These are phyloP conservation scores for Penicillium atrosanguineum DNA, from an alignment of 495 filamentous ascomycete genomes.

Conservation along the genomic window DNA sequence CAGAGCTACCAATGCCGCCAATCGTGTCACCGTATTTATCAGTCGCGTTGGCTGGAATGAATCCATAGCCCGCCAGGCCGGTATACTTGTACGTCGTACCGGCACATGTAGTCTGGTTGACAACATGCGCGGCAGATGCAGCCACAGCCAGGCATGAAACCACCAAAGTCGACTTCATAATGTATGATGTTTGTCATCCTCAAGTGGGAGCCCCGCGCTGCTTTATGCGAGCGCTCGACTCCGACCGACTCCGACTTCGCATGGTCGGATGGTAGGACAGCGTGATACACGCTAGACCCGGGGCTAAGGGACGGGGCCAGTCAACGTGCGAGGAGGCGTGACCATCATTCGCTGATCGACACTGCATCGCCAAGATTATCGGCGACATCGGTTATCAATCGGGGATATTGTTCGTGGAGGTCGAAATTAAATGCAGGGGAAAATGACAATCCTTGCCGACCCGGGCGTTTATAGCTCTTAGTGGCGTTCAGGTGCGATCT, in stretches of 20 bases:
- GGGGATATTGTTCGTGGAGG: background rate
- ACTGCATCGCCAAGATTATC: conserved; percentile 4
- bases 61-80: conserved; percentile 69
- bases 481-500: background rate
- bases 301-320: background rate
- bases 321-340: conserved; percentile 10
- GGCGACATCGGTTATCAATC: conserved; percentile 9
- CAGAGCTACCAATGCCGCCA: conserved; percentile 64
- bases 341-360: conserved; percentile 14
- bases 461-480: background rate
- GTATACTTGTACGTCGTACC: conserved; percentile 65
- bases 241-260: background rate
- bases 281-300: background rate
- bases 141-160: conserved; percentile 17
- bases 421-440: conserved; percentile 2
- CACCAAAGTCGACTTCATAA: conserved; percentile 24
- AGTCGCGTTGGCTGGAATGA: conserved; percentile 53
- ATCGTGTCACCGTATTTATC: conserved; percentile 77
- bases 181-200: background rate
- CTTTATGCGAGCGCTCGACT: background rate
- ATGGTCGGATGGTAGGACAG: background rate
- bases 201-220: background rate
- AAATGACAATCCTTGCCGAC: background rate
- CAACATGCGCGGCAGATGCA: conserved; percentile 23
- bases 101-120: conserved; percentile 60